These are phyloP conservation scores for Elsinoe fawcettii DNA, from an alignment of 2,329 filamentous ascomycete species.

Conservation along the genomic window DNA sequence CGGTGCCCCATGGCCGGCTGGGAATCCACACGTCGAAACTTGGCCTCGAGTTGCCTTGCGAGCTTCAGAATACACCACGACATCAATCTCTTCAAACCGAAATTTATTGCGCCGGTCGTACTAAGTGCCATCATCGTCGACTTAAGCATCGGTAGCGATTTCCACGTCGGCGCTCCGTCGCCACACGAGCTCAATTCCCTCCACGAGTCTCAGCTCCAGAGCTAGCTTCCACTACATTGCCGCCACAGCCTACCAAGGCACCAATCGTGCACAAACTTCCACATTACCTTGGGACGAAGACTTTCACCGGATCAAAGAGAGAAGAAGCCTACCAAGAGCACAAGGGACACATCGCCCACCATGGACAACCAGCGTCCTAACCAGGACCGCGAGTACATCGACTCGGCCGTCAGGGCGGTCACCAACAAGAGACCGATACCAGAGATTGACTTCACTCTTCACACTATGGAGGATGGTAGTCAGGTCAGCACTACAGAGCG, in stretches of 20 bases:
- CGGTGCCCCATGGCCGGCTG: neutral
- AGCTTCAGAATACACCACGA: neutral
- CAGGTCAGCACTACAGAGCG: constrained; percentile 93
- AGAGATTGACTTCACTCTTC: constrained; percentile 97
- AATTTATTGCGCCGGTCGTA: neutral
- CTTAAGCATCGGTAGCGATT: neutral
- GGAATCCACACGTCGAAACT: neutral
- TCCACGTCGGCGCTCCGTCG: neutral
- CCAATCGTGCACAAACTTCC: neutral
- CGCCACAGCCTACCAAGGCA: constrained; percentile 1
- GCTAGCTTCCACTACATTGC: neutral
- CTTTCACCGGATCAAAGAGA: neutral
- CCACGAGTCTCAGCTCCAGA: neutral
- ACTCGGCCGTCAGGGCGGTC: constrained; percentile 87
- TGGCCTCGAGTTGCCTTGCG: constrained; percentile 3
- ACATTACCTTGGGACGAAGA: neutral
- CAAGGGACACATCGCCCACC: constrained; percentile 15
- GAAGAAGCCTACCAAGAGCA: neutral
- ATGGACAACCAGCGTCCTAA: constrained; percentile 28
- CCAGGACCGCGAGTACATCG: constrained; percentile 47
- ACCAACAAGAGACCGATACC: constrained; percentile 90
- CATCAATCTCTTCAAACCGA: neutral
- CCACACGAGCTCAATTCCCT: neutral
- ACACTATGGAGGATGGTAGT: constrained; percentile 94
- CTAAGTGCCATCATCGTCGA: neutral